Base-by-base conservation (phyloP, 352 stramenopile species). In the Thalassiosira hispida region DNA sequence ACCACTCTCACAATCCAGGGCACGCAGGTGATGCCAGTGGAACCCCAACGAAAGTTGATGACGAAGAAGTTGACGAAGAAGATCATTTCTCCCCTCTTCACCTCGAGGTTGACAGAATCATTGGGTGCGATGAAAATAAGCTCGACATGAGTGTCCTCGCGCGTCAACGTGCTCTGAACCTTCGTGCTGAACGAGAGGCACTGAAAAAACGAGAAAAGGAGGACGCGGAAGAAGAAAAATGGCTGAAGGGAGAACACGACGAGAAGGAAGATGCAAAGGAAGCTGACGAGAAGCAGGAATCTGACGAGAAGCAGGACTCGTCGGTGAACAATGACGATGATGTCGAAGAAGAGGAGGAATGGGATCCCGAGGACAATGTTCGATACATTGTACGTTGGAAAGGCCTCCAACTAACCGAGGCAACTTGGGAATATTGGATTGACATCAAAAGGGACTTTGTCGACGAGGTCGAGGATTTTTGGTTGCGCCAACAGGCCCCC, bases 281-380 rank as follows among this genome's bases (percentile, higher is more conserved):
- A 12, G 14, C 2, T 16, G 35, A 42, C 4, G 44, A 0, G 57
- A 60, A 33, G 40, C 78, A 22, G 40, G 49, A 46, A 22, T 61
- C 2, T 16, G 38, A 46, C 9, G 46, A 0, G 59, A 61, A 38
- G 42, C 78, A 27, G 31, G 51, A 49, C 22, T 56, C 40, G n/a
- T 16, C 51, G 4, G 18, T 56, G 12, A 52, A 84, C 52, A 69
- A 78, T 49, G 65, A 72, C 1, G 42, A 79, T 46, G 73, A 81
- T 66, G 52, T 78, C 33, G 49, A 81, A 40, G 73, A 83, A 22
- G 79, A 91, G 38, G 68, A 79, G 1, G 67, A 82, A 35, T 94
- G 90, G 90, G 90, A 94, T 82, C 90, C 90, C 47, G 90, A 94
- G 79, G 90, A 93, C 64, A 93, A 94, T 77, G 90, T 94, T 35